Evolutionary conservation across 345 rosid genomes (phyloP).

Genomic region (Streptanthus diversifolius): DNA sequence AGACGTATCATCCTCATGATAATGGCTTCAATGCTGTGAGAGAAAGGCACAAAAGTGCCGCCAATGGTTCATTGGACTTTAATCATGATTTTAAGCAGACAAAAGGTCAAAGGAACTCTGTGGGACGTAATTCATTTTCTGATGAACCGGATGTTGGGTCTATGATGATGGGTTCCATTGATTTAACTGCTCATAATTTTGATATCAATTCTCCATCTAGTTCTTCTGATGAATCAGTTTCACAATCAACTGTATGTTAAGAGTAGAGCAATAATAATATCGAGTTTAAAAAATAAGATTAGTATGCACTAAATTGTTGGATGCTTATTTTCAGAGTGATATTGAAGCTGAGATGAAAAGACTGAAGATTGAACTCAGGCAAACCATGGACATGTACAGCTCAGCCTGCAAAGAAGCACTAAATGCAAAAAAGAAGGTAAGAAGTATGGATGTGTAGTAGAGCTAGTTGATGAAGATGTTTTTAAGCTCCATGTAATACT

Average conservation of each 20-base stretch:
- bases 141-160: conserved; percentile 36
- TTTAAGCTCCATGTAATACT: conserved; percentile 6
- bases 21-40: conserved; percentile 17
- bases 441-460: conserved; percentile 34
- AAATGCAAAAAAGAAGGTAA: conserved; percentile 65
- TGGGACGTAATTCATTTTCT: conserved; percentile 27
- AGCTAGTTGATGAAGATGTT: conserved; percentile 1
- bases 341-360: conserved; percentile 86
- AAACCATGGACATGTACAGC: conserved; percentile 89
- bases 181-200: conserved; percentile 31
- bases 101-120: conserved; percentile 33
- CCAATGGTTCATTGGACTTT: conserved; percentile 40
- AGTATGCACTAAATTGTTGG: conserved; percentile 9
- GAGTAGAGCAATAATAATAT: not conserved
- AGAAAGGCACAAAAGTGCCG: conserved; percentile 35
- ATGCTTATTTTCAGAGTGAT: conserved; percentile 45
- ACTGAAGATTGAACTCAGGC: conserved; percentile 78
- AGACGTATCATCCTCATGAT: conserved; percentile 34
- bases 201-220: conserved; percentile 26
- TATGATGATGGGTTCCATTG: conserved; percentile 39
- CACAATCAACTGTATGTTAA: conserved; percentile 41
- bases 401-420: conserved; percentile 91
- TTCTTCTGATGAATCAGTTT: conserved; percentile 35
- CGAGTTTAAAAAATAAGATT: not conserved
- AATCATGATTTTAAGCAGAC: conserved; percentile 27